Base-by-base conservation (phyloP, 805 yeast species). In the Saccharomycopsis malanga region DNA sequence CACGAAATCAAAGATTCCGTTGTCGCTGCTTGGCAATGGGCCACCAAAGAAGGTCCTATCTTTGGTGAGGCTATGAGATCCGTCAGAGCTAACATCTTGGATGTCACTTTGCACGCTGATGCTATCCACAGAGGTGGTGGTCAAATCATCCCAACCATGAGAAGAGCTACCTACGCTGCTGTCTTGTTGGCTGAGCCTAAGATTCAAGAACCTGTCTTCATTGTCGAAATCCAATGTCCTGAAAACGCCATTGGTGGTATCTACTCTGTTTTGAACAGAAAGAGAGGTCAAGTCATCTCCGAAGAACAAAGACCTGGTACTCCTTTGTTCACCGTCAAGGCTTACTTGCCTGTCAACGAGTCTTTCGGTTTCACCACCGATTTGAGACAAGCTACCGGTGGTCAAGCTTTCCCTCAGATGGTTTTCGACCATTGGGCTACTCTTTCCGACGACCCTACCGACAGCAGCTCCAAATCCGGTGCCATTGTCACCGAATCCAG, bases 81-180 rank as follows among this genome's bases (percentile, higher is more conserved):
- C 65, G 79, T 88, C 66, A 88, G 98, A 79, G 76, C 87, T 73
- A 91, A 91, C 95, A 85, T 91, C 68, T 80, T 91, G 77, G 98
- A 91, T 83, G 98, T 91, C 68, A 89, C 96, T 62, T 80, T 91
- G 74, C 98, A 91, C 76, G 96, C 98, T 70, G 98, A 91, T 86
- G 96, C 98, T 74, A 91, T 91, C 76, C 98, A 91, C 86, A 89
- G 98, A 86, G 98, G 98, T 82, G 96, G 95, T 78, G 98, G 98
- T 77, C 98, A 91, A 81, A 82, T 91, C 73, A 88, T 93, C 76
- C 97, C 98, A 76, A 91, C 98, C 74, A 91, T 93, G 98, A 89
- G 98, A 83, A 89, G 98, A 81, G 98, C 82, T 63, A 87, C 98
- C 60, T 93, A 86, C 79, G 98, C 98, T 68, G 87, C 97, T 64